These are phyloP conservation scores for Naganishia sp. DNA, from an alignment of 1,284 basidiomycete species.

Conservation along the genomic window DNA sequence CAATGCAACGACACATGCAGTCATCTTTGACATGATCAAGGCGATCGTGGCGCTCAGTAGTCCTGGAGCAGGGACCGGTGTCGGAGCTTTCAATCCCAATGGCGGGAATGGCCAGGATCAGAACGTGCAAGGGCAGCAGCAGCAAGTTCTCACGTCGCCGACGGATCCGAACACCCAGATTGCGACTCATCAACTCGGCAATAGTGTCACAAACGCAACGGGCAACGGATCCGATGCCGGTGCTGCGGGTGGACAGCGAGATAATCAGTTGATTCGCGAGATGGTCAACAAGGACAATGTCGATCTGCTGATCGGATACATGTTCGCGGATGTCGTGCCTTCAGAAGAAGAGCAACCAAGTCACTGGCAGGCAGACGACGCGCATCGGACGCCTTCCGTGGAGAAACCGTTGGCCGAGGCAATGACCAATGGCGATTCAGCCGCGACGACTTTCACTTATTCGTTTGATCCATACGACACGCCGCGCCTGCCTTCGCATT, in stretches of 20 bases:
- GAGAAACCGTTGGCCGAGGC: neutral
- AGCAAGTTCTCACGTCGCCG: slow-evolving; percentile 4
- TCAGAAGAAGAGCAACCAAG: slow-evolving; percentile 44
- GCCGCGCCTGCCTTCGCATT: slow-evolving; percentile 63
- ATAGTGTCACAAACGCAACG: slow-evolving; percentile 25
- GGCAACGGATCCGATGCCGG: neutral
- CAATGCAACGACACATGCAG: slow-evolving; percentile 76
- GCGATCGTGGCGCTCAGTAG: slow-evolving; percentile 93
- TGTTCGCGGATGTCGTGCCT: slow-evolving; percentile 67
- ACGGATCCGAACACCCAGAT: slow-evolving; percentile 3
- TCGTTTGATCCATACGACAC: slow-evolving; percentile 43
- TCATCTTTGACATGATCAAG: slow-evolving; percentile 90
- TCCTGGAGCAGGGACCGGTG: slow-evolving; percentile 59
- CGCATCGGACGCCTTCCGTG: neutral
- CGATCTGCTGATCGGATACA: slow-evolving; percentile 72
- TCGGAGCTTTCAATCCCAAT: slow-evolving; percentile 54
- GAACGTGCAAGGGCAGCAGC: slow-evolving; percentile 47
- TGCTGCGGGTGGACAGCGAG: slow-evolving; percentile 39
- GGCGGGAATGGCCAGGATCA: slow-evolving; percentile 62
- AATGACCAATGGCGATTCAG: neutral
- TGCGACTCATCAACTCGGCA: slow-evolving; percentile 18
- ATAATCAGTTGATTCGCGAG: slow-evolving; percentile 84
- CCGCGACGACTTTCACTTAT: neutral
- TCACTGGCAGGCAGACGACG: slow-evolving; percentile 36
- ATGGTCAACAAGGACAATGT: slow-evolving; percentile 78